A percentile compares a stretch with the other conserved stretches of the same genome.
Evolutionary conservation across 1,284 basidiomycete genomes (phyloP).

Genomic region (Schizopora paradoxa): DNA sequence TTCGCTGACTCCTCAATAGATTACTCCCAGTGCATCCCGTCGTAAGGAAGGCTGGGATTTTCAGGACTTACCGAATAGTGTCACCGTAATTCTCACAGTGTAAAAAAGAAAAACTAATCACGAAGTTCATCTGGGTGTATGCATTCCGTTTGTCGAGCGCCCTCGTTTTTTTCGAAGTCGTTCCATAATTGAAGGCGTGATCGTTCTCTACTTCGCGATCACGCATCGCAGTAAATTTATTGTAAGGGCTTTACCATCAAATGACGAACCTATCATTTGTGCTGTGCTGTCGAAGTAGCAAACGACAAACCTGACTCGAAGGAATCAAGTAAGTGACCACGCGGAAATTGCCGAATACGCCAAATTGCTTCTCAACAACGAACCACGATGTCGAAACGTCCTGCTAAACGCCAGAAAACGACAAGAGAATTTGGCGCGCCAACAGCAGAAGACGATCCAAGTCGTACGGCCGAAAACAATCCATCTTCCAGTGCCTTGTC

Average conservation of each 20-base stretch:
- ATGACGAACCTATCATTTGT: neutral
- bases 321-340: too few species aligned
- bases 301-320: neutral
- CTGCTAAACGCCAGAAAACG: neutral
- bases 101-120: too few species aligned
- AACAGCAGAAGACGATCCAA: slow-evolving; percentile 10
- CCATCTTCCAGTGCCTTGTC: slow-evolving; percentile 51
- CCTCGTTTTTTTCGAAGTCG: too few species aligned
- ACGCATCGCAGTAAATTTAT: neutral
- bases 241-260: neutral
- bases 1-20: neutral
- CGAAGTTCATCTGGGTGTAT: too few species aligned
- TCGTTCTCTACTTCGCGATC: neutral
- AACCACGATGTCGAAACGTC: slow-evolving; percentile 15
- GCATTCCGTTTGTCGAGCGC: too few species aligned
- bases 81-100: too few species aligned
- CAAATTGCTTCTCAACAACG: neutral
- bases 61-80: too few species aligned
- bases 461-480: slow-evolving; percentile 24
- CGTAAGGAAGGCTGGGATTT: neutral
- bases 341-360: too few species aligned
- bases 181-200: neutral
- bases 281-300: neutral
- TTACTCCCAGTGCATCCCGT: slow-evolving; percentile 4
- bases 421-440: slow-evolving; percentile 9